Evolutionary conservation across 306 rosid genomes (phyloP), one percentile per base, ranked within the genome.

Genomic region (Quercus rubra): DNA sequence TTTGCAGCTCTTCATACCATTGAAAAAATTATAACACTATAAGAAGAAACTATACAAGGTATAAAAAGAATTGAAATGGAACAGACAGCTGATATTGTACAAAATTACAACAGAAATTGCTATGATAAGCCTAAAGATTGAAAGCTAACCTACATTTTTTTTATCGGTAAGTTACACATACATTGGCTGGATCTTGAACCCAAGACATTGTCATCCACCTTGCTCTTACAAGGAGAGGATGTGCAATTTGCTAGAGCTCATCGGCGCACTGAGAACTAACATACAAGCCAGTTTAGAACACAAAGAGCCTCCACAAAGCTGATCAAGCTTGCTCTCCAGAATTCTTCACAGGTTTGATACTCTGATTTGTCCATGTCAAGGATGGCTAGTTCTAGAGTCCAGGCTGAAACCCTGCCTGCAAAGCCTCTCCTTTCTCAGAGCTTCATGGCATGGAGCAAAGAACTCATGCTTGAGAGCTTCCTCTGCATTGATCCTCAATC

Each of bases 381-480:
- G 15, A 51, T 70, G 3, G 62, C 74, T 28, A 19, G 55, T 75
- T 62, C 76, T 31, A 17, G 74, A 55, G 15, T 81, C 74, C 28
- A 56, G 80, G 56, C 75, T 28, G 27, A 64, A 73, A 31, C 76
- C 78, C 20, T 83, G 80, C 33, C 84, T 70, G 3, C 77, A 72
- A 64, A 81, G 79, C 80, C 87, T 89, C 55, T 62, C 83, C 84
- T 88, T 86, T 77, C 80, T 82, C 71, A 88, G 17, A 41, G 51
- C 55, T 59, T 77, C 87, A 56, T 82, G 84, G 55, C 86, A 77
- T 20, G 91, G 81, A 23, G 88, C 85, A 63, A 91, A 91, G 49
- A 86, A 89, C 55, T 89, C 91, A 55, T 91, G 97, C 74, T 80
- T 84, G 21, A 89, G 85, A 68, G 89, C 91, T 69, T 91, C 92